A percentile compares a stretch with the other conserved stretches of the same genome.
These are phyloP conservation scores for Tolypocladium pustulatum DNA, from an alignment of 2,329 filamentous ascomycete genomes.

Conservation along the genomic window DNA sequence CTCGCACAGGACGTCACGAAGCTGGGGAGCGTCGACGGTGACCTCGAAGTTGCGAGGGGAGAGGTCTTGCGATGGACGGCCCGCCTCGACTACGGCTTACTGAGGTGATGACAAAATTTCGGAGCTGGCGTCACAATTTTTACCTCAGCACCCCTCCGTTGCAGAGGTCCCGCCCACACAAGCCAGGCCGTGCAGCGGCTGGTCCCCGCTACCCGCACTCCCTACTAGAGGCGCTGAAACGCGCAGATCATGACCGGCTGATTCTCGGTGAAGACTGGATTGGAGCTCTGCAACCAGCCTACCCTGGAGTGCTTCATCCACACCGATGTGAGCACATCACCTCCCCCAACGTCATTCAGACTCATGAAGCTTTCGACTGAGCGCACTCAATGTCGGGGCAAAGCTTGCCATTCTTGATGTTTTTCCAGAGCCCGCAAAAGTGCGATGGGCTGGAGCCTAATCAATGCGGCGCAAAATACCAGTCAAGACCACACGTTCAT, in stretches of 20 bases:
- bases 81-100: conserved; percentile 1
- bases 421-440: too few species aligned
- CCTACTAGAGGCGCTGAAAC: neutral
- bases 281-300: too few species aligned
- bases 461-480: too few species aligned
- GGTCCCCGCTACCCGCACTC: neutral
- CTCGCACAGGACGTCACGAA: conserved; percentile 9
- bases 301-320: too few species aligned
- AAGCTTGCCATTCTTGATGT: too few species aligned
- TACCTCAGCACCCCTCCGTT: neutral
- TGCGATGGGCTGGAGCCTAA: too few species aligned
- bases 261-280: neutral
- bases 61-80: neutral
- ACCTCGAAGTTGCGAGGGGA: neutral
- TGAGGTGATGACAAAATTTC: conserved; percentile 13
- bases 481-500: too few species aligned
- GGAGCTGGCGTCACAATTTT: conserved; percentile 20
- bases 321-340: too few species aligned
- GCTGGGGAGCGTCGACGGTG: conserved; percentile 5
- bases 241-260: neutral
- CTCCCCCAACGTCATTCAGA: too few species aligned
- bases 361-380: too few species aligned
- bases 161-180: neutral
- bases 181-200: neutral
- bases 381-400: too few species aligned